Evolutionary conservation across 2,329 filamentous ascomycete genomes (phyloP), one percentile per base, ranked within the genome.

Genomic region (Colletotrichum lindemuthianum): DNA sequence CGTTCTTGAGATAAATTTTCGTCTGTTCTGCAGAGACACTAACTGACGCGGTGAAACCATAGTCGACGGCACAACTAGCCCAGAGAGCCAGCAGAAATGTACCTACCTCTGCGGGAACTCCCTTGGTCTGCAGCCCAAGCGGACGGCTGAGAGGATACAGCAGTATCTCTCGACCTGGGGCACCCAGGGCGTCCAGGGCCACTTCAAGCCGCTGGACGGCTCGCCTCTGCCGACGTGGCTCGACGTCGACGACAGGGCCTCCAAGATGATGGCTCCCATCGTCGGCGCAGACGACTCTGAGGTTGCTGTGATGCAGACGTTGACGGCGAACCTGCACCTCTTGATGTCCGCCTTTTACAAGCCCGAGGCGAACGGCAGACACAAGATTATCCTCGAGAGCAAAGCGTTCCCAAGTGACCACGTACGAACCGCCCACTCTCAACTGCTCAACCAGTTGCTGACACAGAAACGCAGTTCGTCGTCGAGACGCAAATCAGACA

Each of bases 41-140:
- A 71, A 68, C 70, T 12, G 16, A 61, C 40, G 37, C 36, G 16
- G 9, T 57, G 36, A 15, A 3, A 32, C 43, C 16, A 16, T 48
- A 66, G 63, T 39, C 33, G 53, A 63, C 15, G 12, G 15, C 8
- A 13, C 52, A 37, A 41, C 33, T 24, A 15, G 44, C 32, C n/a
- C 53, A 24, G 32, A 39, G 16, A 36, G 15, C 32, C 47, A 53
- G 48, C 40, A 54, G 43, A 64, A 80, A 54, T 86, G 84, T 64
- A 89, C 92, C 64, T 97, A 97, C 76, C 88, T 97, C 68, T 95
- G 93, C 69, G 94, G 94, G 60, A 97, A 97, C 79, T 97, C 93
- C 0, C 85, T 97, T 1, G 93, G 93, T 41, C 86, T 95, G 4
- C 93, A 97, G 75, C 93, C 94, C 48, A 86, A 83, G 61, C 74